These are phyloP conservation scores for Dactylis glomerata DNA, from an alignment of 176 grass and related monocot species.

Conservation along the genomic window DNA sequence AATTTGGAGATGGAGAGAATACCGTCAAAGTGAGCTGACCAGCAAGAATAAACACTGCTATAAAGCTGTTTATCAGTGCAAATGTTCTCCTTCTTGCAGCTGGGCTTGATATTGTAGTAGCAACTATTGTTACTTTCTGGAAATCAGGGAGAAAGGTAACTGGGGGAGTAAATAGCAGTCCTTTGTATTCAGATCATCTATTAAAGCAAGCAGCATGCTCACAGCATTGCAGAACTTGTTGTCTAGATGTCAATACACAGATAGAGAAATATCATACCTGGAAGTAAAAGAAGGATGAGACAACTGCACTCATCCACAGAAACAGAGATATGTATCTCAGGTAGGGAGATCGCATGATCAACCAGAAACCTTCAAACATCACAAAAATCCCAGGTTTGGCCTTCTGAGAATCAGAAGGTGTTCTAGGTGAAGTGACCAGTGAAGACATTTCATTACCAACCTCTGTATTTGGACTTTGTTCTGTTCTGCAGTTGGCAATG, in stretches of 20 bases:
- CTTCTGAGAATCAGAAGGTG: conserved; percentile 28
- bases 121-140: conserved; percentile 94
- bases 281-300: conserved; percentile 90
- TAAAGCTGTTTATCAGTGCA: conserved; percentile 94
- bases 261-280: conserved; percentile 50
- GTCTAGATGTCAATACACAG: not conserved
- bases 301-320: conserved; percentile 79
- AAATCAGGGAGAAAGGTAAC: conserved; percentile 23
- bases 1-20: conserved; percentile 8
- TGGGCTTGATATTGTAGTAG: conserved; percentile 68
- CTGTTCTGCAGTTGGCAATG: conserved; percentile 36
- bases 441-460: conserved; percentile 61
- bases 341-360: conserved; percentile 69
- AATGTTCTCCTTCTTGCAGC: conserved; percentile 77
- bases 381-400: conserved; percentile 46
- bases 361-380: conserved; percentile 90
- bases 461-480: conserved; percentile 10
- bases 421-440: conserved; percentile 57
- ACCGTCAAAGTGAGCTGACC: conserved; percentile 97
- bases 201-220: not conserved
- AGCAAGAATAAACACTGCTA: conserved; percentile 90
- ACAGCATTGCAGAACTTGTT: not conserved
- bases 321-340: conserved; percentile 78
- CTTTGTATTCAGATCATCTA: not conserved
- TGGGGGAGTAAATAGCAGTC: not conserved